Evolutionary conservation across 257 asterid species (phyloP).

Genomic region (Leonotis leonurus): DNA sequence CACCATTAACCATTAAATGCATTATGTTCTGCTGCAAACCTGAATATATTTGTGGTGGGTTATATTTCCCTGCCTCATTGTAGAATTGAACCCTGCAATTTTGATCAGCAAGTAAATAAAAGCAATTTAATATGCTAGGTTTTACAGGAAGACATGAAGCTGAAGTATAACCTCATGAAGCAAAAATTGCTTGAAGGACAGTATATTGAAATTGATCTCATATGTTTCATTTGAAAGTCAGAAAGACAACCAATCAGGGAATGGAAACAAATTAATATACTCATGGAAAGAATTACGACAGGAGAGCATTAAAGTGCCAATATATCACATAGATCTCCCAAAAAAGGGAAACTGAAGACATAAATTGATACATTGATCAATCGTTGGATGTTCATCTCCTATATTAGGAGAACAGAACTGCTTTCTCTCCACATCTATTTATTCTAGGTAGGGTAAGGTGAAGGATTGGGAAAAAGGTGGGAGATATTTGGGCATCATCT

Average conservation of each 20-base stretch:
- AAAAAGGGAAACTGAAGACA: neutral
- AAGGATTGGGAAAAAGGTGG: neutral
- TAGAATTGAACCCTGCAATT: slow-evolving; percentile 88
- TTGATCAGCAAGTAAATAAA: slow-evolving; percentile 15
- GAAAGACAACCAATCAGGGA: neutral
- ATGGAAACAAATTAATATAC: neutral
- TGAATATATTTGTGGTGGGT: slow-evolving; percentile 95
- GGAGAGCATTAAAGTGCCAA: neutral
- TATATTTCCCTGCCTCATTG: slow-evolving; percentile 93
- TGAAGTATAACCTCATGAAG: slow-evolving; percentile 6
- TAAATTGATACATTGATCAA: neutral
- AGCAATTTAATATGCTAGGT: slow-evolving; percentile 8
- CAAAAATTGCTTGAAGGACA: neutral
- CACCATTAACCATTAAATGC: slow-evolving; percentile 4
- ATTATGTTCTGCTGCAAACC: slow-evolving; percentile 26
- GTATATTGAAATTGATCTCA: too few species aligned
- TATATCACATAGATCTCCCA: neutral
- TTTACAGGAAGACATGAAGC: neutral
- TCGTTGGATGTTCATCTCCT: neutral
- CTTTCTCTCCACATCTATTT: neutral
- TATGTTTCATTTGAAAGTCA: too few species aligned
- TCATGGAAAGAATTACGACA: neutral
- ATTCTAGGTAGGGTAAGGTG: neutral
- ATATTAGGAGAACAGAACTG: neutral
- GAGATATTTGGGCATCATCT: neutral